These are phyloP conservation scores for Mariannaea elegans DNA, from an alignment of 2,329 filamentous ascomycete genomes.

Conservation along the genomic window DNA sequence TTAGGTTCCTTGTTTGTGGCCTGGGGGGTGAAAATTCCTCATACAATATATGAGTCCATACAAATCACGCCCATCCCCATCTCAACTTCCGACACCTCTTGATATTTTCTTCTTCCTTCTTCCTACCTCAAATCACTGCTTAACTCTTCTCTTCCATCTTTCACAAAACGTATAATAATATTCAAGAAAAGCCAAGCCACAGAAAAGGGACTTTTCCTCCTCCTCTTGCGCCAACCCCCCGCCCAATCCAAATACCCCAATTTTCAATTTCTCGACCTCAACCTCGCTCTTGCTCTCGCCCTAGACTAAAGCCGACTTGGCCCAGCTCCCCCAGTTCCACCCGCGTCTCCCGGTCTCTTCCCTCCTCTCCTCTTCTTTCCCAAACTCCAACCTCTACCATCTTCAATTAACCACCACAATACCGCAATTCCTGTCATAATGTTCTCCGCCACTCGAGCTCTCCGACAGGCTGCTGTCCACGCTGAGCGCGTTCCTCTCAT, in stretches of 20 bases:
- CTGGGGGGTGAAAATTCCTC: constrained; percentile 36
- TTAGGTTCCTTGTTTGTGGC: background rate
- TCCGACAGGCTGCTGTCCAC: constrained; percentile 67
- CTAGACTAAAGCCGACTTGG: constrained; percentile 17
- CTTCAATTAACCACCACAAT: constrained; percentile 20
- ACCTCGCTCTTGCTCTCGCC: background rate
- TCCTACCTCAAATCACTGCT: background rate
- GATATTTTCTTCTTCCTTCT: background rate
- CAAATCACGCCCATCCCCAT: constrained; percentile 33
- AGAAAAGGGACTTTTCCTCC: background rate
- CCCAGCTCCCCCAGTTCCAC: constrained; percentile 4
- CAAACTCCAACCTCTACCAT: constrained; percentile 1
- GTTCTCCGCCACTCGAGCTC: constrained; percentile 63
- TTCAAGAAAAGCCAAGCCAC: background rate
- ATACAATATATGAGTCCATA: constrained; percentile 19
- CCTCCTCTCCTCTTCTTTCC: constrained; percentile 24
- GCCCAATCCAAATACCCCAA: constrained; percentile 15
- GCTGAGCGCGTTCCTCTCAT: constrained; percentile 70
- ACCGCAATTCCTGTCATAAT: constrained; percentile 47
- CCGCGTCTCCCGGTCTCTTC: constrained; percentile 16
- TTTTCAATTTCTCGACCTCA: constrained; percentile 8
- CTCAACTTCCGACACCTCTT: background rate
- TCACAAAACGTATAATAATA: constrained; percentile 4
- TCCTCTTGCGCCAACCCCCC: constrained; percentile 9
- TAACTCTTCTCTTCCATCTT: constrained; percentile 1